These are phyloP conservation scores for Hypoxylon sp. DNA, from an alignment of 2,329 filamentous ascomycete genomes.

Conservation along the genomic window DNA sequence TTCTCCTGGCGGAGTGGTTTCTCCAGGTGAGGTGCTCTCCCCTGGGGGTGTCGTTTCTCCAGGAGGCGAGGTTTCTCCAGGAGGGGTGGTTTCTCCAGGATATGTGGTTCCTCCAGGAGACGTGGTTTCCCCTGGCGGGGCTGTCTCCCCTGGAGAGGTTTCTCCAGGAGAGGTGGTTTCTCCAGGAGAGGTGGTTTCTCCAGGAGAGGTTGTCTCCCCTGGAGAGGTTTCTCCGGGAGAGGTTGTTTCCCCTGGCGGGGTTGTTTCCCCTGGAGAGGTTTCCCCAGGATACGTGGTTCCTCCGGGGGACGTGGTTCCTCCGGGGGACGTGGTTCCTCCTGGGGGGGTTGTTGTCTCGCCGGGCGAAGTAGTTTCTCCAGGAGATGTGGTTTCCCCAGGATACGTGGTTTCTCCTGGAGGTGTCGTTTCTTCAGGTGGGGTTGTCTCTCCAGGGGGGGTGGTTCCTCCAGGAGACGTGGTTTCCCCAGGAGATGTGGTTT, in stretches of 20 bases:
- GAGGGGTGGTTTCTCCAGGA: too few relatives aligned
- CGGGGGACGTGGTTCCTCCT: not conserved
- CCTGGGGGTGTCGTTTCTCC: not conserved
- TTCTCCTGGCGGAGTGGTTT: conserved; percentile 5
- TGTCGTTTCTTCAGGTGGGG: conserved; percentile 2
- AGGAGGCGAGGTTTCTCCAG: not conserved
- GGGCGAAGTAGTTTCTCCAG: not conserved
- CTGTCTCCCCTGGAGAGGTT: too few relatives aligned
- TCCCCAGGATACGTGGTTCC: not conserved
- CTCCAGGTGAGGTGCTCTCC: not conserved
- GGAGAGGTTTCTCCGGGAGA: conserved; percentile 5
- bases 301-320: conserved; percentile 6
- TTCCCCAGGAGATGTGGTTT: not conserved
- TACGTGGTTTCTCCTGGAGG: not conserved
- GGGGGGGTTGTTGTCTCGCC: not conserved
- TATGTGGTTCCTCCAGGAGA: too few relatives aligned
- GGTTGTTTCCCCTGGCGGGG: not conserved
- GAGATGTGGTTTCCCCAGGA: not conserved
- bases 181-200: not conserved
- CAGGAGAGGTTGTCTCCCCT: not conserved
- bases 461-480: not conserved
- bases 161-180: too few relatives aligned
- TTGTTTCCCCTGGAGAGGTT: not conserved
- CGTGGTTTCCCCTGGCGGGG: too few relatives aligned
- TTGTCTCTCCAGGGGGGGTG: not conserved